phyloP scores from a whole-genome alignment of 1,284 basidiomycete species.

The Marasmius sp. region DNA sequence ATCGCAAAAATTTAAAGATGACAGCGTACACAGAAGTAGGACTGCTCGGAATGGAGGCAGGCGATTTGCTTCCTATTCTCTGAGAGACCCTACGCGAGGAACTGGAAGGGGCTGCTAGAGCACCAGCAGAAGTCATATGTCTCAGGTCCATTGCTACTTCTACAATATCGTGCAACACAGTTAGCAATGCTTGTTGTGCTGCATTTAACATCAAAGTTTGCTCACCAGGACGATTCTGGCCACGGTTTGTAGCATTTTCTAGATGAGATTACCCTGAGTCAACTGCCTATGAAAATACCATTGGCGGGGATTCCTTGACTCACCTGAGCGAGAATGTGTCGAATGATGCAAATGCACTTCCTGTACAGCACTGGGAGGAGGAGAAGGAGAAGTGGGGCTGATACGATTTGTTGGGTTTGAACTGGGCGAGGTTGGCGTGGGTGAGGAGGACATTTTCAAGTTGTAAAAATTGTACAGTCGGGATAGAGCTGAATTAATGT shows the following conservation, averaged over 20 bases:
- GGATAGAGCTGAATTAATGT: neutral
- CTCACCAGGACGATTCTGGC: neutral
- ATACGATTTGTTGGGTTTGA: neutral
- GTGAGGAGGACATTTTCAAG: neutral
- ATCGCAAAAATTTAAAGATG: constrained; percentile 12
- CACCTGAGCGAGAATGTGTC: neutral
- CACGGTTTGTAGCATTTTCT: neutral
- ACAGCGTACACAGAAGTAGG: constrained; percentile 71
- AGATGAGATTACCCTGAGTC: neutral
- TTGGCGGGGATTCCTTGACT: neutral
- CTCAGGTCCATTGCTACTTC: constrained; percentile 3
- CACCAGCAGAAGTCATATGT: constrained; percentile 10
- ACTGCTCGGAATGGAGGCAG: constrained; percentile 70
- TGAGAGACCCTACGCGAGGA: constrained; percentile 3
- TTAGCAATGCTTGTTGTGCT: neutral
- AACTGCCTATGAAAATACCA: neutral
- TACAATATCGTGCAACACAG: neutral
- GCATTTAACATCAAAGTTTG: neutral
- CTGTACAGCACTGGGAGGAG: neutral
- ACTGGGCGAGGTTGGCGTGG: neutral
- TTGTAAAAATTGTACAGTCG: neutral
- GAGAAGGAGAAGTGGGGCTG: neutral
- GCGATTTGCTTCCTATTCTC: constrained; percentile 56
- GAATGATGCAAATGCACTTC: neutral
- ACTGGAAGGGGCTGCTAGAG: neutral